phyloP scores from a whole-genome alignment of 306 rosid genomes.

The Hippophae gyantsensis region DNA sequence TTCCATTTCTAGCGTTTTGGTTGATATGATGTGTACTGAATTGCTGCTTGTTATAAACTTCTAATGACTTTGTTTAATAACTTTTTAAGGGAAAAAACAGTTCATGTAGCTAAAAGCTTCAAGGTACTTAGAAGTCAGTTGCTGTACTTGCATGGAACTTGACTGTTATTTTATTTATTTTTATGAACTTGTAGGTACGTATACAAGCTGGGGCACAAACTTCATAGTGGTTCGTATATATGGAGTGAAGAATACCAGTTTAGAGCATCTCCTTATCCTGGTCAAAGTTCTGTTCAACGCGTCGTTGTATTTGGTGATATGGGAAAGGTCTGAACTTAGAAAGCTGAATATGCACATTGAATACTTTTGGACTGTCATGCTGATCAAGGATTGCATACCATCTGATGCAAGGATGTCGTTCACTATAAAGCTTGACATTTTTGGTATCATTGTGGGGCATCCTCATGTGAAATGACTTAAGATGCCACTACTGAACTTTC shows the following conservation, averaged over 20 bases:
- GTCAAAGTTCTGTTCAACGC: slow-evolving; percentile 80
- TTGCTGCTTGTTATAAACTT: not conserved
- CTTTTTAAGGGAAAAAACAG: not conserved
- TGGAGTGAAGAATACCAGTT: slow-evolving; percentile 68
- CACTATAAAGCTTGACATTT: too few relatives aligned
- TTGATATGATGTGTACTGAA: slow-evolving; percentile 11
- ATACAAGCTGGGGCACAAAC: slow-evolving; percentile 74
- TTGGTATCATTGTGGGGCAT: too few relatives aligned
- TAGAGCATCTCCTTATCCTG: slow-evolving; percentile 85
- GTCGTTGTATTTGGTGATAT: slow-evolving; percentile 87
- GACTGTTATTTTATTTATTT: not conserved
- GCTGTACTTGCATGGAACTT: not conserved
- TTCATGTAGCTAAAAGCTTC: not conserved
- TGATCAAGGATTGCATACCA: not conserved
- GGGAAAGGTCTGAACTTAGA: slow-evolving; percentile 68
- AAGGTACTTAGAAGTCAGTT: not conserved
- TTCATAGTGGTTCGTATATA: slow-evolving; percentile 47
- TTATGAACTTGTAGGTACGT: slow-evolving; percentile 37
- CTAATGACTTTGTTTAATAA: not conserved
- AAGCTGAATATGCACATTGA: not conserved
- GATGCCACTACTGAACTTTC: too few relatives aligned
- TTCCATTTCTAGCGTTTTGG: slow-evolving; percentile 7
- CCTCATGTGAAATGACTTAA: too few relatives aligned
- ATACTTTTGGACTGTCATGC: not conserved
- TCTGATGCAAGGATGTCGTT: not conserved